Evolutionary conservation across 805 yeast species (phyloP), one percentile per base, ranked within the genome.

Genomic region (Starmera pachycereana): DNA sequence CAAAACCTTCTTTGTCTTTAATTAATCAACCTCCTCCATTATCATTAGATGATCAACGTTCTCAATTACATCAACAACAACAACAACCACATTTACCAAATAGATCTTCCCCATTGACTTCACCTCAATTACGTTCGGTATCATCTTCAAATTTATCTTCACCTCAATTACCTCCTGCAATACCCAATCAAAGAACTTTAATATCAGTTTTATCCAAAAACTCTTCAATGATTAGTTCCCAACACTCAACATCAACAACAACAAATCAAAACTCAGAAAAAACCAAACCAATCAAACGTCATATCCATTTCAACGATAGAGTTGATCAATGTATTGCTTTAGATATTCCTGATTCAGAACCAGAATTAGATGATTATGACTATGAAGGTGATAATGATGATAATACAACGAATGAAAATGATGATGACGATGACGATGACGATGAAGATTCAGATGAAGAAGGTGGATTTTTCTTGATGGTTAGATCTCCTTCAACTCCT

Each of bases 271-370:
- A 30, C 8, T 4, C 8, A 30, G 32, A 13, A 30, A 7, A 7
- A 30, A 10, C 14, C 8, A 13, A 12, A 30, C 32, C 32, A 30
- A 30, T 19, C 18, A 33, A 43, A 19, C 74, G 94, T 44, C 95
- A 75, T 50, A 89, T 92, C 45, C 97, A 89, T 61, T 92, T 92
- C 63, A 92, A 82, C 58, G 94, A 87, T 56, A 77, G 88, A 40
- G 99, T 92, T 29, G 89, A 87, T 58, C 99, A 92, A 60, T 92
- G 98, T 60, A 78, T 85, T 45, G 89, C 95, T 0, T 57, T 89
- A 37, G 49, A 52, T 28, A 43, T 46, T 18, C 55, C 52, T 14
- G 50, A 45, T 14, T 36, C 47, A 3, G 52, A 46, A 6, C 52
- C 49, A 12, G 50, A 49, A n/a, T 36, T 41, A 16, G 42, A 45